phyloP scores from a whole-genome alignment of 305 asterid species.

The Solanum chacoense region DNA sequence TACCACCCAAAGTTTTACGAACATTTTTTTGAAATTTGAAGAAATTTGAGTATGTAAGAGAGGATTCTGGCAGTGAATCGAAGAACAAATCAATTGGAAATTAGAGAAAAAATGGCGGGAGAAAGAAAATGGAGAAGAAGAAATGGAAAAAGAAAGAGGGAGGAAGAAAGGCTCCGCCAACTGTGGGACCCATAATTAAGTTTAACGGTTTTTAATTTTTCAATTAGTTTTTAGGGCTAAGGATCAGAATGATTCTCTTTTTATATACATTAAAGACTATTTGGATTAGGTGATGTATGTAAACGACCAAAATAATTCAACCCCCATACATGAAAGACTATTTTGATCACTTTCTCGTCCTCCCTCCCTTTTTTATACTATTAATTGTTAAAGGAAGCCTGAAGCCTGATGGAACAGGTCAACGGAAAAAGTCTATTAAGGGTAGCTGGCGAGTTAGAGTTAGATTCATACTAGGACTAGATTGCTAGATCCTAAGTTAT shows the following conservation, averaged over 20 bases:
- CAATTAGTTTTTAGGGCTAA: not conserved
- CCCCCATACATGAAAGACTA: not conserved
- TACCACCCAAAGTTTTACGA: not conserved
- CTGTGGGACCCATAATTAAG: not conserved
- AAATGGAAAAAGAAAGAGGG: not conserved
- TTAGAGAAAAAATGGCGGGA: not conserved
- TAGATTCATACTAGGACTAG: too few species aligned
- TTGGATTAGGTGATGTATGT: not conserved
- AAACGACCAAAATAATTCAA: not conserved
- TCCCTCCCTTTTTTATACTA: too few species aligned
- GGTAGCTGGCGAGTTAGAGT: too few species aligned
- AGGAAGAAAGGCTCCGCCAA: not conserved
- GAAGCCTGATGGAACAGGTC: too few species aligned
- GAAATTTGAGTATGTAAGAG: not conserved
- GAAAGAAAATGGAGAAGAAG: not conserved
- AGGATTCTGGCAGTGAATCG: not conserved
- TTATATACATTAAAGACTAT: not conserved
- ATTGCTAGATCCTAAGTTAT: too few species aligned
- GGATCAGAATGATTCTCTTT: not conserved
- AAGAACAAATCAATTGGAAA: not conserved
- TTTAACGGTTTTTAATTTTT: too few species aligned
- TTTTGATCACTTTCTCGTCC: too few species aligned
- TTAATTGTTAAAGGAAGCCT: too few species aligned
- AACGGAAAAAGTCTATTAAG: too few species aligned
- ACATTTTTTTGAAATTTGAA: too few species aligned